Base-by-base conservation (phyloP, 805 yeast genomes). In the Candida yuanshanica region DNA sequence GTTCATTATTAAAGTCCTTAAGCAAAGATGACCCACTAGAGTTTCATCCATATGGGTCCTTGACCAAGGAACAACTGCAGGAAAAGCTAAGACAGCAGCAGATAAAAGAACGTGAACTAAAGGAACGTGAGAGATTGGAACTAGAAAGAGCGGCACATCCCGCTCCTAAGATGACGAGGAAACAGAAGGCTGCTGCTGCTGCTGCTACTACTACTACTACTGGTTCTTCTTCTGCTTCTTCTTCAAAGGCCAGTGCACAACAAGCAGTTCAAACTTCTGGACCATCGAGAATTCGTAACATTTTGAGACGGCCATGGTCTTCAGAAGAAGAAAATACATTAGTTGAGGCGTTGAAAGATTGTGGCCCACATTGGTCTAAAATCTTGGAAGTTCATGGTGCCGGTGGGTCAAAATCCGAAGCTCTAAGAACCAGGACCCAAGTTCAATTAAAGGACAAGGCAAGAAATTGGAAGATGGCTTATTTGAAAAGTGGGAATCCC, bases 401-500 rank as follows among this genome's bases (percentile, higher is more conserved):
- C 4, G 98, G 98, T 8, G 99, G 99, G 4, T 74, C 81, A 35
- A 72, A 83, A 20, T 79, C 81, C 32, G 98, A 93, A 59, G 77
- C 81, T 1, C 70, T 93, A 51, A 91, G 88, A 62, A 85, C 88
- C 58, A 71, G 99, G 58, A 82, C 84, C 4, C 95, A 89, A 55
- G 87, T 91, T 14, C 99, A 93, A 59, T 70, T 93, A 44, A 93
- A 93, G 61, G 99, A 93, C 59, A 93, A 93, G 59, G 98, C 98
- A 0, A 74, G 99, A 50, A 93, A 93, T 58, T 84, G 96, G 88
- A 93, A 93, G 59, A 75, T 90, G 76, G 81, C 81, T 49, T 88
- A 83, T 58, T 65, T 89, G 44, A 85, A 88, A 55, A 74, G 80
- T 38, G 85, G 84, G 1, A 62, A 79, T 27, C 83, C 84, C 9